Percentiles rank a stretch among this genome's conserved stretches.
These are phyloP conservation scores for Cryptococcus sp. DNA, from an alignment of 1,284 basidiomycete genomes.

Conservation along the genomic window DNA sequence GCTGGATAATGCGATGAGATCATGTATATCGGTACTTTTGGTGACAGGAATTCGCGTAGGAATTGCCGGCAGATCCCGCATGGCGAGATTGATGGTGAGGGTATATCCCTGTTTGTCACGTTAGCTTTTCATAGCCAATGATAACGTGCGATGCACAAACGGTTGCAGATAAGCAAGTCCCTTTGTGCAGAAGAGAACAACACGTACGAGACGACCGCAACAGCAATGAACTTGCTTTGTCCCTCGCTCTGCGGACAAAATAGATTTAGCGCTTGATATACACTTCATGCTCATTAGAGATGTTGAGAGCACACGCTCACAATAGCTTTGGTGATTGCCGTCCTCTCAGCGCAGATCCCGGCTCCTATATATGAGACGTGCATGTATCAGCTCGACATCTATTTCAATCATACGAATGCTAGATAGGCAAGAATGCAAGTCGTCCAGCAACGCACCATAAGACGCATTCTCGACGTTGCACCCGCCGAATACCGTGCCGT, in stretches of 20 bases:
- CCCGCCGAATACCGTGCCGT: constrained; percentile 74
- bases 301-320: constrained; percentile 56
- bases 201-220: constrained; percentile 72
- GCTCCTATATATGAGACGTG: constrained; percentile 38
- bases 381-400: background rate
- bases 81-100: constrained; percentile 64
- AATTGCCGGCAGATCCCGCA: constrained; percentile 92
- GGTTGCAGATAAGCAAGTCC: background rate
- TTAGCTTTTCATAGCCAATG: background rate
- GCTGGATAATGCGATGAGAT: constrained; percentile 68
- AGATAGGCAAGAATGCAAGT: background rate
- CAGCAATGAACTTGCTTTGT: constrained; percentile 63
- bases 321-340: constrained; percentile 80
- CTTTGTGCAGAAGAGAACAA: background rate
- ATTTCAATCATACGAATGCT: background rate
- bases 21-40: constrained; percentile 72
- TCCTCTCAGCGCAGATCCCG: constrained; percentile 81
- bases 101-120: constrained; percentile 61
- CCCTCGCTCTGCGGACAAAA: constrained; percentile 70
- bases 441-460: constrained; percentile 62
- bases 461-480: constrained; percentile 90
- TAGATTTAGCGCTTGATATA: background rate
- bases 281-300: constrained; percentile 16
- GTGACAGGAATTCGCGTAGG: constrained; percentile 81
- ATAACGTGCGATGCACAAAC: background rate